A percentile compares a stretch with the other conserved stretches of the same genome.
These are phyloP conservation scores for Gnomoniopsis smithogilvyi DNA, from an alignment of 2,329 filamentous ascomycete species.

Conservation along the genomic window DNA sequence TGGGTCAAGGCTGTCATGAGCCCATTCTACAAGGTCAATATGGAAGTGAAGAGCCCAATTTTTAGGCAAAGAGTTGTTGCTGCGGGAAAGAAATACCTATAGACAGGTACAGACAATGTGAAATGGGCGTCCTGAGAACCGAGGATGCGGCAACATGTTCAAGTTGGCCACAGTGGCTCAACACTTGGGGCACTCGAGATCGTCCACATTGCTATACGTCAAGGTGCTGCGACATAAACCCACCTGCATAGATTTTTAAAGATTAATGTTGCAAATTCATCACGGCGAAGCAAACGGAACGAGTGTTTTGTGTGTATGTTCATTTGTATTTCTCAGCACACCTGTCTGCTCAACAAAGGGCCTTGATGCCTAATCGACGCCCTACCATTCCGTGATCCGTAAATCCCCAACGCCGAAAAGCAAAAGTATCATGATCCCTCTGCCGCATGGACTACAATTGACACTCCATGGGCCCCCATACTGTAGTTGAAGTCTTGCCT, in stretches of 20 bases:
- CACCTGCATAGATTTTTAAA: too few species aligned
- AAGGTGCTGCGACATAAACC: too few species aligned
- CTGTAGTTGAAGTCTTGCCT: conserved; percentile 8
- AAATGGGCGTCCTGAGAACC: not conserved
- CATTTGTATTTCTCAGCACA: conserved; percentile 19
- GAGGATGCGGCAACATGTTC: not conserved
- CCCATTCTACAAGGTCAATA: conserved; percentile 86
- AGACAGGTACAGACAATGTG: not conserved
- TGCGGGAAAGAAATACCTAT: conserved; percentile 91
- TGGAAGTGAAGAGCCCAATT: conserved; percentile 80
- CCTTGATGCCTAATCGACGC: conserved; percentile 21
- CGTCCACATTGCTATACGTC: too few species aligned
- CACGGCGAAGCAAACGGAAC: not conserved
- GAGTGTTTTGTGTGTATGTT: conserved; percentile 17
- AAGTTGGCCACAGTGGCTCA: too few species aligned
- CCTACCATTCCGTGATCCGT: conserved; percentile 21
- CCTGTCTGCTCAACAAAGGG: conserved; percentile 16
- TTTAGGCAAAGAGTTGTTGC: conserved; percentile 80
- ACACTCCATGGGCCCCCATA: conserved; percentile 1
- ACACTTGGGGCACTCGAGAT: too few species aligned
- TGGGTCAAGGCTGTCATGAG: conserved; percentile 98
- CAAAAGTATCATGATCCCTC: conserved; percentile 11
- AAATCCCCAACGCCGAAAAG: conserved; percentile 24
- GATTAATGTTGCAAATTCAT: not conserved
- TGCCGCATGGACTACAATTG: conserved; percentile 14